Base-by-base conservation (phyloP, 2,329 filamentous ascomycete species). In the Paraphoma chrysanthemicola region DNA sequence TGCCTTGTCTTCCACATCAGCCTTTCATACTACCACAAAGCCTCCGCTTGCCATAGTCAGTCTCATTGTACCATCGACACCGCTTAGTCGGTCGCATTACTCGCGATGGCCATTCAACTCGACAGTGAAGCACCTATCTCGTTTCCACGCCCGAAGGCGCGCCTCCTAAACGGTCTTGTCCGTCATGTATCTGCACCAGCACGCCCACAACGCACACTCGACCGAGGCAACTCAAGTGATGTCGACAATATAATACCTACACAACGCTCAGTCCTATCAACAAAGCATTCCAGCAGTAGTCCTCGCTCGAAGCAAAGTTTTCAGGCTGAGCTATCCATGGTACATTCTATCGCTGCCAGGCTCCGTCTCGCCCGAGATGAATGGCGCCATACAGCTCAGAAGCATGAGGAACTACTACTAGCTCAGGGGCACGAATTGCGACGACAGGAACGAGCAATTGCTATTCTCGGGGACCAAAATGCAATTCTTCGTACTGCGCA, bases 121-220 rank as follows among this genome's bases (percentile, higher is more conserved):
- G 45, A 54, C n/a, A n/a, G 36, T 6, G 44, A 16, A 47, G n/a
- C 44, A n/a, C 6, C 28, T 8, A 28, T 6, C 1, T 16, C 4
- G 14, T 8, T 23, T 12, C 43, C 14, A 38, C 11, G 4, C 4
- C 44, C 47, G 10, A 59, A 54, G 18, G 36, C 51, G 10, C 51
- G 41, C 12, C 31, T 51, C 4, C 16, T 48, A 5, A 43, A 17
- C 17, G 38, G 53, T 28, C 44, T 61, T 4, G 36, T 39, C 12
- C 53, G 53, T 29, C 59, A 57, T 50, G 51, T 36, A n/a, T 61
- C 59, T 6, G 56, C 56, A 6, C 53, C 56, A 1, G 49, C 33
- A 41, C 51, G 44, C 28, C 28, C 33, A 18, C 45, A 17, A n/a
- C n/a, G 28, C 12, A 39, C 18, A 14, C 12, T 31, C 11, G 14